Evolutionary conservation across 2,329 filamentous ascomycete species (phyloP).

Genomic region (Cladosporium halotolerans): DNA sequence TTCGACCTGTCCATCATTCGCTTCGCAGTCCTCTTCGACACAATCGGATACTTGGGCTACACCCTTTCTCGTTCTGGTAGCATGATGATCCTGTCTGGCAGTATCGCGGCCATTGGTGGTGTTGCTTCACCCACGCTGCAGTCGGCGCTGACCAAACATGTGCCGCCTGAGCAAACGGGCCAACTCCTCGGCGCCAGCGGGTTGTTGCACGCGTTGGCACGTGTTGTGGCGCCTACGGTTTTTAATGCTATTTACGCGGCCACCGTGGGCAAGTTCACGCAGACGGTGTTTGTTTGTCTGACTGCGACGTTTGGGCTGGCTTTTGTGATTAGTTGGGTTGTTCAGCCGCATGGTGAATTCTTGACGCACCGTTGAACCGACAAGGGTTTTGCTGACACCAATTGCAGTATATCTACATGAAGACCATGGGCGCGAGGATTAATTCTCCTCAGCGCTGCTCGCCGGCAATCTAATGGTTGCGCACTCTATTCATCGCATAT

Average conservation of each 20-base stretch:
- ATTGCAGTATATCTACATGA: slow-evolving; percentile 16
- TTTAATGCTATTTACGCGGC: slow-evolving; percentile 82
- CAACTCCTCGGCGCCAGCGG: slow-evolving; percentile 85
- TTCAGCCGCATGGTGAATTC: slow-evolving; percentile 67
- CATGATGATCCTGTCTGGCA: slow-evolving; percentile 65
- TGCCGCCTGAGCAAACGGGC: slow-evolving; percentile 73
- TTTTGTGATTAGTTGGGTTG: slow-evolving; percentile 61
- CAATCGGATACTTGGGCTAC: slow-evolving; percentile 70
- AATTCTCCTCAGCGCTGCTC: too few species aligned
- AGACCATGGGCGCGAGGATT: neutral
- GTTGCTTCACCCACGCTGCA: slow-evolving; percentile 81
- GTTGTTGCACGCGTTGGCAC: slow-evolving; percentile 72
- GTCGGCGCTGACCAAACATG: slow-evolving; percentile 81
- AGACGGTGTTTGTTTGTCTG: slow-evolving; percentile 76
- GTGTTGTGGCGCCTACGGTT: slow-evolving; percentile 70
- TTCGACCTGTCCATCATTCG: slow-evolving; percentile 76
- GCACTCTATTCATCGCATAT: too few species aligned
- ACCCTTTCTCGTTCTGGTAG: slow-evolving; percentile 55
- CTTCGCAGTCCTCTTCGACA: slow-evolving; percentile 66
- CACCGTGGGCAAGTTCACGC: slow-evolving; percentile 71
- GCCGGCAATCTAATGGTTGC: too few species aligned
- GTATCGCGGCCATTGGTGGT: slow-evolving; percentile 71
- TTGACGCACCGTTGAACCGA: neutral
- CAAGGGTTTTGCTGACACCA: neutral
- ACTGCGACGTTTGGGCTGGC: slow-evolving; percentile 59